Percentiles rank a stretch among this genome's conserved stretches.
phyloP scores from a whole-genome alignment of 352 stramenopile species.

The Phytophthora pinifolia region DNA sequence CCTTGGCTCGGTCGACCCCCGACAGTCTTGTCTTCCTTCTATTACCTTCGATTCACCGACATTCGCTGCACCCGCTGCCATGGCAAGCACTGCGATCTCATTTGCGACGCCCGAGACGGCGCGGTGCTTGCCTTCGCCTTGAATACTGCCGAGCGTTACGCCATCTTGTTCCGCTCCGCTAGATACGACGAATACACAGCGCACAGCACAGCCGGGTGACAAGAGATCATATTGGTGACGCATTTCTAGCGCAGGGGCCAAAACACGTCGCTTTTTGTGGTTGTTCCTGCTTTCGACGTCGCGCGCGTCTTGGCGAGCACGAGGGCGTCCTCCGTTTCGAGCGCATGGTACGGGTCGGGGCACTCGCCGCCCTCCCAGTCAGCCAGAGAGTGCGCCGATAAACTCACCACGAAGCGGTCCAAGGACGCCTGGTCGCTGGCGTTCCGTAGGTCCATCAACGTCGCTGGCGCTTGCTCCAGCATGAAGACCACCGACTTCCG shows the following conservation, averaged over 20 bases:
- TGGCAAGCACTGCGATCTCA: constrained; percentile 1
- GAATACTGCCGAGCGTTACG: neutral
- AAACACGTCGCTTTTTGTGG: constrained; percentile 16
- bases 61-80: neutral
- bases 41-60: too few relatives aligned
- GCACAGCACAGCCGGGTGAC: neutral
- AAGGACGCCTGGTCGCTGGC: constrained; percentile 64
- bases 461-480: constrained; percentile 50
- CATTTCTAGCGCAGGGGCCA: constrained; percentile 25
- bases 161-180: too few relatives aligned
- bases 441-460: constrained; percentile 53
- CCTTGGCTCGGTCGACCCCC: constrained; percentile 3
- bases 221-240: constrained; percentile 4
- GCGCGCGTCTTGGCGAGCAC: constrained; percentile 33
- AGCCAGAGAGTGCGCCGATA: constrained; percentile 47
- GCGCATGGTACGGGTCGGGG: constrained; percentile 57
- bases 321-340: constrained; percentile 62
- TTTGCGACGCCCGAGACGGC: neutral
- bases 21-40: constrained; percentile 2
- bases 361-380: constrained; percentile 79
- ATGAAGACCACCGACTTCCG: constrained; percentile 60
- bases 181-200: neutral
- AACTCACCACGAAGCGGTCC: constrained; percentile 66
- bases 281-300: constrained; percentile 7
- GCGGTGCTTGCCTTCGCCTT: too few relatives aligned